Evolutionary conservation across 1,139 yeast species (phyloP), one percentile per base, ranked within the genome.

Genomic region (Pichia terricola): DNA sequence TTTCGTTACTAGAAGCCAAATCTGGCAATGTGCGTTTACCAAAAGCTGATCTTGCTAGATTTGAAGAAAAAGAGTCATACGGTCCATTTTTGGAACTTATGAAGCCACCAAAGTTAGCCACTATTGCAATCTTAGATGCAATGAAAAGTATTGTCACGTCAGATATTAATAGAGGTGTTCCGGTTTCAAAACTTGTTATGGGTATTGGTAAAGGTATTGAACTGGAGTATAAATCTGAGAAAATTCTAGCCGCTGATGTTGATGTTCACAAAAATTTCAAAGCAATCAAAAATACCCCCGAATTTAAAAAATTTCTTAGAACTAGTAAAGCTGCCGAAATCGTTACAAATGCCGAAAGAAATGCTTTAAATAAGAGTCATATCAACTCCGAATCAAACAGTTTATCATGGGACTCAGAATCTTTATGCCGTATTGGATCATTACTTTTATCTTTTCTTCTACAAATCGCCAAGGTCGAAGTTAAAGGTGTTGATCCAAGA

Each of bases 141-240:
- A 66, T 91, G 53, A 83, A 84, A 53, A 65, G 84, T 46, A 48
- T 59, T 30, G 77, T 89, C 4, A 79, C 88, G 3, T 83, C 88
- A 37, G 94, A 91, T 41, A 73, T 80, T 33, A 69, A 73, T n/a
- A 87, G 82, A 52, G 96, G 96, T 36, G 81, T 88, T 79, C 73
- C 89, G 56, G 81, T 91, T 1, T 87, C 94, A 0, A 73, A 87
- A 52, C 89, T 94, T 0, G 85, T 88, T 26, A 67, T 82, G 26
- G 71, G 85, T 1, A 88, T 91, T 5, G 95, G 96, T 4, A 78
- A 74, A 53, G 91, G 95, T 7, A 70, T 89, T 33, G 96, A 91
- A 61, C 64, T 80, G 53, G 97, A 91, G 61, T 86, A 82, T 60
- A 76, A 84, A 54, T 74, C 91, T 0, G 82, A 81, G 52, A 70